phyloP scores from a whole-genome alignment of 2,329 filamentous ascomycete genomes.

The Metarhizium album region DNA sequence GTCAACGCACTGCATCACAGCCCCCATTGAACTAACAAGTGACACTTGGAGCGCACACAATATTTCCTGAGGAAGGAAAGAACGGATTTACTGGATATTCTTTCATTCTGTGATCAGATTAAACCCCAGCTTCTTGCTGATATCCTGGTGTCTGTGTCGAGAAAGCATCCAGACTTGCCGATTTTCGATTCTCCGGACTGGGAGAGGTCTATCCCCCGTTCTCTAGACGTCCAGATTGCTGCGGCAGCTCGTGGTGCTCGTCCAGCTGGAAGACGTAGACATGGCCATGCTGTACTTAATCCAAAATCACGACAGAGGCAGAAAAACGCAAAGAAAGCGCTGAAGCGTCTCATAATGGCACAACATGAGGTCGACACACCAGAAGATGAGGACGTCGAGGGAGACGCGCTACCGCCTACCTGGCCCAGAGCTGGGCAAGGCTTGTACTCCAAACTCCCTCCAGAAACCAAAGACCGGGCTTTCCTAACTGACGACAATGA shows the following conservation, averaged over 20 bases:
- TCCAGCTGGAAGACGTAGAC: constrained; percentile 15
- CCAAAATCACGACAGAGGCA: constrained; percentile 19
- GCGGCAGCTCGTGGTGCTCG: constrained; percentile 5
- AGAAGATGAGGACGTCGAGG: constrained; percentile 13
- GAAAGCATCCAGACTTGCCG: constrained; percentile 30
- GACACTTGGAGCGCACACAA: constrained; percentile 20
- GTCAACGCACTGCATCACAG: background rate
- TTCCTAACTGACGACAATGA: constrained; percentile 29
- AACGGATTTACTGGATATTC: constrained; percentile 28
- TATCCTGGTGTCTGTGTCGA: constrained; percentile 31
- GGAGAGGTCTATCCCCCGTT: constrained; percentile 13
- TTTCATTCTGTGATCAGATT: constrained; percentile 30
- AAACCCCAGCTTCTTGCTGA: constrained; percentile 30
- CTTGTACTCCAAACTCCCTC: constrained; percentile 26
- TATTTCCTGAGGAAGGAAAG: constrained; percentile 28
- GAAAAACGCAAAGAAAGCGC: constrained; percentile 22
- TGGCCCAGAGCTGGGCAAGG: constrained; percentile 31
- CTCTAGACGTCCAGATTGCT: constrained; percentile 2
- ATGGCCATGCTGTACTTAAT: constrained; percentile 18
- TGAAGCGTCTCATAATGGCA: constrained; percentile 18
- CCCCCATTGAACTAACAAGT: background rate
- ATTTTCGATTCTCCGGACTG: constrained; percentile 32
- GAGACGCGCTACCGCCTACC: constrained; percentile 24
- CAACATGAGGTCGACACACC: constrained; percentile 17
- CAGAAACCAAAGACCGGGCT: constrained; percentile 26